Evolutionary conservation across 495 filamentous ascomycete species (phyloP).

Genomic region (Tetracladium marchalianum): DNA sequence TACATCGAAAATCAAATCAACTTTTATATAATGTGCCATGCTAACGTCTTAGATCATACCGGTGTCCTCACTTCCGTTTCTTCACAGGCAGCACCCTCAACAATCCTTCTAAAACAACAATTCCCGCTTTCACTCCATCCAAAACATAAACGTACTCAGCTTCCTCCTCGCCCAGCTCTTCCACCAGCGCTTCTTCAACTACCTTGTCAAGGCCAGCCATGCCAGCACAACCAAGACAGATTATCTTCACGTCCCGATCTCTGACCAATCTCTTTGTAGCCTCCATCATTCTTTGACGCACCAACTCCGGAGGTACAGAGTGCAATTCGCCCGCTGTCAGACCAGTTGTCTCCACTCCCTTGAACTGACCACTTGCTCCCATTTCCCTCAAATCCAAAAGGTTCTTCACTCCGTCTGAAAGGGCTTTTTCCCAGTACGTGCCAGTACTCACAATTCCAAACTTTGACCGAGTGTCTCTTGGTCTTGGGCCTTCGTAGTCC

Average conservation of each 20-base stretch:
- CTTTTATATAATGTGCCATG: too few relatives aligned
- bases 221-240: constrained; percentile 77
- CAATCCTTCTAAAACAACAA: constrained; percentile 54
- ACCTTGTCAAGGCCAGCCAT: constrained; percentile 85
- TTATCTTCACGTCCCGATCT: constrained; percentile 47
- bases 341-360: constrained; percentile 76
- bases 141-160: constrained; percentile 59
- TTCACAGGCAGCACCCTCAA: constrained; percentile 23
- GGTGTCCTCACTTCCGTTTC: neutral
- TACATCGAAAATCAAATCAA: too few relatives aligned
- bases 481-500: constrained; percentile 2
- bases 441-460: constrained; percentile 93
- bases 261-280: constrained; percentile 57
- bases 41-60: neutral
- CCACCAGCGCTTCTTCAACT: constrained; percentile 58
- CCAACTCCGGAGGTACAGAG: constrained; percentile 47
- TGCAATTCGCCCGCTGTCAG: constrained; percentile 77
- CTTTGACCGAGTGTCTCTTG: constrained; percentile 19
- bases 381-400: constrained; percentile 35
- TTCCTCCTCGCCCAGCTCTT: constrained; percentile 48
- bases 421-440: constrained; percentile 64
- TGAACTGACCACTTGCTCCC: constrained; percentile 36
- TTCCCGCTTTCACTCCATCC: constrained; percentile 76
- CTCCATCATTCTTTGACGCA: constrained; percentile 54
- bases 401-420: constrained; percentile 48